Base-by-base conservation (phyloP, 2,329 filamentous ascomycete species). In the Curvularia verruculosa region DNA sequence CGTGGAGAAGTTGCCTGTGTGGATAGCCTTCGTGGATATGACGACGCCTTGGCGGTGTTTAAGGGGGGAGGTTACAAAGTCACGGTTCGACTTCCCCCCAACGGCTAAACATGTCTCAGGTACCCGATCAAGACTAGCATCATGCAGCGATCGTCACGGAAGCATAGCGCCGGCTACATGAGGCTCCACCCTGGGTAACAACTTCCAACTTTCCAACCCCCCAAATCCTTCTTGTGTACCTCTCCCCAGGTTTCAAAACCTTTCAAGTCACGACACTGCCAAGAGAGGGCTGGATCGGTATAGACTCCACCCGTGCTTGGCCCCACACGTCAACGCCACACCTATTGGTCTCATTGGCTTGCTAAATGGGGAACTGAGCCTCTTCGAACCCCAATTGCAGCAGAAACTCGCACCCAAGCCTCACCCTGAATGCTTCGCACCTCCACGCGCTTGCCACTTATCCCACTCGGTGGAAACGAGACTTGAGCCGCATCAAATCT, bases 401-500 rank as follows among this genome's bases (percentile, higher is more conserved):
- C 72, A 74, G 68, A 67, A 56, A 28, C 26, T 63, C 61, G 51
- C 49, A 58, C 54, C 59, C 43, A 58, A 58, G 67, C 65, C 64
- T 64, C 56, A 65, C 61, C 66, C 21, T 47, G 41, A 57, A 60
- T 53, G 57, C 65, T 60, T 61, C 46, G 44, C 54, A 37, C 26
- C 56, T 64, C 58, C 58, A 58, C 52, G 55, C 50, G 59, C 28
- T 58, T 56, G 59, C 56, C 52, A 51, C 44, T 50, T 29, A 63
- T 59, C 61, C 70, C 67, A 69, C 64, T 48, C 37, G 12, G 49
- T 53, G 56, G 52, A 66, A 66, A 65, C 67, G 62, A 63, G 61
- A 67, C 61, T 69, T 65, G 62, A 73, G 71, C 73, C 69, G 65
- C 72, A 73, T 67, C 67, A 65, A 44, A 54, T 51, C 48, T 51